These are phyloP conservation scores for Mortierella antarctica DNA, from an alignment of 192 early-diverging fungal genomes.

Conservation along the genomic window DNA sequence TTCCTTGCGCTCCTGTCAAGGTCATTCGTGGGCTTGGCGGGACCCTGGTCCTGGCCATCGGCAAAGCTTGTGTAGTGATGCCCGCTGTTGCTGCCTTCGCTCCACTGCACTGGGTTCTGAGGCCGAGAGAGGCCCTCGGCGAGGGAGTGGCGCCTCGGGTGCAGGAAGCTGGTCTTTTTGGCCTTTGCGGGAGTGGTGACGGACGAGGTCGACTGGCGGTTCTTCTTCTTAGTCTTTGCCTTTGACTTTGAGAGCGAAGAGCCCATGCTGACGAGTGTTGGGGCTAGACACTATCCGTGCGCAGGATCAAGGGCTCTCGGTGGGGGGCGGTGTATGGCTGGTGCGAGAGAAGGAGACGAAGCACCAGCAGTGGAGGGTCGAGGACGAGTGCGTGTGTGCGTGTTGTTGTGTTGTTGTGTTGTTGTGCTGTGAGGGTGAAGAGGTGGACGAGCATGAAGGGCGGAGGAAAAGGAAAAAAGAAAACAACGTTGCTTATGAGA, in stretches of 20 bases:
- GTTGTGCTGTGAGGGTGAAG: background rate
- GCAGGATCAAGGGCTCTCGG: background rate
- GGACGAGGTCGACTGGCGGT: constrained; percentile 30
- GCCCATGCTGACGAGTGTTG: constrained; percentile 21
- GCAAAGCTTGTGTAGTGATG: background rate
- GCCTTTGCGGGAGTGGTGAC: background rate
- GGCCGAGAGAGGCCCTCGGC: constrained; percentile 7
- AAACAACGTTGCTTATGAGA: background rate
- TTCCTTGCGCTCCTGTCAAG: constrained; percentile 11
- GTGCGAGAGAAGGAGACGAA: background rate
- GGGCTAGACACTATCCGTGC: no score
- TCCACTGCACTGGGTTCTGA: constrained; percentile 30
- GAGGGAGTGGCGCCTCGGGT: background rate
- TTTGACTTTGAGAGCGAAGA: constrained; percentile 45
- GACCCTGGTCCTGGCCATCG: background rate
- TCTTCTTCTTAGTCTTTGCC: constrained; percentile 49
- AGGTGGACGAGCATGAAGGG: background rate
- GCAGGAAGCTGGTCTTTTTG: background rate
- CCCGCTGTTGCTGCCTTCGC: background rate
- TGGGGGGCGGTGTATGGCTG: background rate
- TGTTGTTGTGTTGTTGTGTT: background rate
- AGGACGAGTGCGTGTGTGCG: background rate
- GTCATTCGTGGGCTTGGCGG: background rate
- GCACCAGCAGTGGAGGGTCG: background rate
- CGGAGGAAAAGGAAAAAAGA: constrained; percentile 6